Percentiles rank a stretch among this genome's conserved stretches.
Conservation (phyloP, 164 flowering plant genomes). For the Malania oleifera region DNA sequence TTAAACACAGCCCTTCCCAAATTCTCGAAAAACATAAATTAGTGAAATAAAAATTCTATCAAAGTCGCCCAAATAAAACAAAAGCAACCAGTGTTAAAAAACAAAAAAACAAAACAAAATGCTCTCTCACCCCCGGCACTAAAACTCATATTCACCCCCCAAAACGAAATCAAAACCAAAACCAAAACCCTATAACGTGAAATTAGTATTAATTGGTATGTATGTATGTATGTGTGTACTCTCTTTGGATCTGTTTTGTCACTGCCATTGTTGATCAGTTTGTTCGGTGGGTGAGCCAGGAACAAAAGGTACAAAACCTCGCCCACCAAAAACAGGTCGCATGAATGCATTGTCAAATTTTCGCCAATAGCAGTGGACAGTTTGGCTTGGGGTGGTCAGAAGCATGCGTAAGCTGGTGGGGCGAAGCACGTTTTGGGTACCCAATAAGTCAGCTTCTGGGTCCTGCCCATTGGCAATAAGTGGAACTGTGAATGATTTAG, state of each 20-base stretch:
- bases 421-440: constrained; percentile 23
- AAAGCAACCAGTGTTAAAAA: too few relatives aligned
- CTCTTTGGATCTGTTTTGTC: not conserved
- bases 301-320: constrained; percentile 77
- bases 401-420: constrained; percentile 69
- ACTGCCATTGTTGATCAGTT: constrained; percentile 25
- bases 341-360: constrained; percentile 80
- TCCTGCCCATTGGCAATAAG: constrained; percentile 53
- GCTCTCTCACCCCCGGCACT: too few relatives aligned
- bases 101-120: too few relatives aligned
- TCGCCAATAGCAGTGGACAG: constrained; percentile 85
- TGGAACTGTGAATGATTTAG: constrained; percentile 61
- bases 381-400: constrained; percentile 48
- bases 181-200: constrained; percentile 8
- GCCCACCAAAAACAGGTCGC: constrained; percentile 89
- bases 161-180: constrained; percentile 1
- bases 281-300: constrained; percentile 81
- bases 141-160: too few relatives aligned
- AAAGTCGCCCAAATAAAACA: too few relatives aligned
- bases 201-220: too few relatives aligned
- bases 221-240: not conserved
- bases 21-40: too few relatives aligned
- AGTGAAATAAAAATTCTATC: too few relatives aligned
- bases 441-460: constrained; percentile 35
- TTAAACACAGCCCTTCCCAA: too few relatives aligned